Evolutionary conservation across 352 stramenopile genomes (phyloP).

Genomic region (Globisporangium radiosum): DNA sequence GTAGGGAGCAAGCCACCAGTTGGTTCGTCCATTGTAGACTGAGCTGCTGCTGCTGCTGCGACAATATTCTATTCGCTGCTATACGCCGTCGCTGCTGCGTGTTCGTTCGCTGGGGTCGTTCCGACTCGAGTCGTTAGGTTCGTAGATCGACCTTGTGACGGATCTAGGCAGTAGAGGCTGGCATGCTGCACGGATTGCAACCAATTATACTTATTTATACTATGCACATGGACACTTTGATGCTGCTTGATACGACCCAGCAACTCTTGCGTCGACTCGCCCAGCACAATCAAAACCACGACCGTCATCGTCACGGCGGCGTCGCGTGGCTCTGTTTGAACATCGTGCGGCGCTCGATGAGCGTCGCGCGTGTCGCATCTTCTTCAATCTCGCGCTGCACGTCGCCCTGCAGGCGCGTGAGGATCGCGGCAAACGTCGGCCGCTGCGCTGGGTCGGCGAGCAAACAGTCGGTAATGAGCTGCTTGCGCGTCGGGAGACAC

Average conservation of each 20-base stretch:
- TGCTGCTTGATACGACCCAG: too few relatives aligned
- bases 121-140: too few relatives aligned
- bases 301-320: too few relatives aligned
- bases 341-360: constrained; percentile 18
- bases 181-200: too few relatives aligned
- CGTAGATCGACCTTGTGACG: too few relatives aligned
- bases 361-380: constrained; percentile 23
- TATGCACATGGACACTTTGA: too few relatives aligned
- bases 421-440: constrained; percentile 72
- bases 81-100: constrained; percentile 2
- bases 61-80: constrained; percentile 11
- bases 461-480: constrained; percentile 75
- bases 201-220: too few relatives aligned
- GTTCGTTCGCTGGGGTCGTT: not conserved
- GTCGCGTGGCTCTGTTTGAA: constrained; percentile 12
- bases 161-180: too few relatives aligned
- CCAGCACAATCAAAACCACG: too few relatives aligned
- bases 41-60: not conserved
- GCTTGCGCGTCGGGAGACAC: constrained; percentile 46
- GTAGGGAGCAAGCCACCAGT: not conserved
- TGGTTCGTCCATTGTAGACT: too few relatives aligned
- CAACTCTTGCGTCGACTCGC: too few relatives aligned
- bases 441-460: constrained; percentile 40
- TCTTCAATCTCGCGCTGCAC: constrained; percentile 78
- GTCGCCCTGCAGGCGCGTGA: constrained; percentile 64